A percentile compares a stretch with the other conserved stretches of the same genome.
Conservation (phyloP, 495 filamentous ascomycete genomes). For the Hyaloscypha finlandica region DNA sequence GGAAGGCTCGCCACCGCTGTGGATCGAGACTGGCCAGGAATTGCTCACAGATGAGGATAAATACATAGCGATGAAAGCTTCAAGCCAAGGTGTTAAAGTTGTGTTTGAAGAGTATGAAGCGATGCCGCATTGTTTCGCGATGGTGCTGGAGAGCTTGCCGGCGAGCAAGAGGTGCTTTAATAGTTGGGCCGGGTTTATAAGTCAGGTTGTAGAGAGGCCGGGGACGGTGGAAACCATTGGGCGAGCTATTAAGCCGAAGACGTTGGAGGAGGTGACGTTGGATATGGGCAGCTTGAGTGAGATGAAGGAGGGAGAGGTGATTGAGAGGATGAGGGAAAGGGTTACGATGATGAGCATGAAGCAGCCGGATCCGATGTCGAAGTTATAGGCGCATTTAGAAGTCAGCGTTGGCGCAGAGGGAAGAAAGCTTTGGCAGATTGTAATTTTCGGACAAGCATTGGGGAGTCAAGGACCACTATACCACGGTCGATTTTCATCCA, state of each 20-base stretch:
- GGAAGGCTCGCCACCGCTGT: slow-evolving; percentile 70
- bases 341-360: slow-evolving; percentile 47
- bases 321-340: slow-evolving; percentile 47
- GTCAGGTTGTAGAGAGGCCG: slow-evolving; percentile 42
- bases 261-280: slow-evolving; percentile 50
- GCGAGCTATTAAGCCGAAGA: slow-evolving; percentile 57
- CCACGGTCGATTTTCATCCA: not conserved
- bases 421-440: not conserved
- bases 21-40: slow-evolving; percentile 77
- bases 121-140: slow-evolving; percentile 86
- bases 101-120: slow-evolving; percentile 76
- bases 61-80: slow-evolving; percentile 60
- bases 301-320: slow-evolving; percentile 55
- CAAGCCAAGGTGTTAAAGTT: slow-evolving; percentile 62
- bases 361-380: slow-evolving; percentile 44
- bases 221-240: slow-evolving; percentile 46
- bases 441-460: not conserved
- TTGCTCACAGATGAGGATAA: slow-evolving; percentile 72
- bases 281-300: slow-evolving; percentile 51
- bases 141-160: slow-evolving; percentile 56
- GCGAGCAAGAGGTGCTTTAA: slow-evolving; percentile 55
- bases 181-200: slow-evolving; percentile 59
- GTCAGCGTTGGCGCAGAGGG: not conserved
- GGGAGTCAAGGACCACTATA: not conserved
- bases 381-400: slow-evolving; percentile 40